These are phyloP conservation scores for Buxus sempervirens DNA, from an alignment of 164 flowering plant genomes.

Conservation along the genomic window DNA sequence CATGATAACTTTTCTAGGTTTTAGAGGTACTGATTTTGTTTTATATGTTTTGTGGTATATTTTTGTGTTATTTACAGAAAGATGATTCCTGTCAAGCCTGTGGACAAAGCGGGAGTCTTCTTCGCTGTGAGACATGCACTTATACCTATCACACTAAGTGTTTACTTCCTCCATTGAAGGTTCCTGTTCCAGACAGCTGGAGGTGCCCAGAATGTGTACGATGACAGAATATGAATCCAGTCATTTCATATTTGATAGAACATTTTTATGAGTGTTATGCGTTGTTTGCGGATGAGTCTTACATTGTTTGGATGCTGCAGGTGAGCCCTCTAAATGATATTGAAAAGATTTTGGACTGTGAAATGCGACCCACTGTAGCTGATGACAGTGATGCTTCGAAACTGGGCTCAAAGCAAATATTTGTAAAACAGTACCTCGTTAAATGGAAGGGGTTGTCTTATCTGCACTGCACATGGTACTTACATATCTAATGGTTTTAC, in stretches of 20 bases:
- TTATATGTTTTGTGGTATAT: too few relatives aligned
- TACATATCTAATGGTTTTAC: conserved; percentile 3
- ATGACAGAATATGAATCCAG: conserved; percentile 2
- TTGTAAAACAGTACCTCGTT: conserved; percentile 94
- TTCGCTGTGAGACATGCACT: conserved; percentile 75
- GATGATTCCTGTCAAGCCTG: conserved; percentile 80
- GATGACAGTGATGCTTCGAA: conserved; percentile 70
- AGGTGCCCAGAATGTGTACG: conserved; percentile 99
- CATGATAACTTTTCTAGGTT: too few relatives aligned
- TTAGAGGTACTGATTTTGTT: too few relatives aligned
- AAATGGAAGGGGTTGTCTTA: conserved; percentile 98
- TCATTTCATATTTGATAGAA: neutral
- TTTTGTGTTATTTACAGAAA: conserved; percentile 40
- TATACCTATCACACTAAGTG: conserved; percentile 85
- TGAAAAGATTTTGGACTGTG: conserved; percentile 93
- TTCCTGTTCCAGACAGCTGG: conserved; percentile 65
- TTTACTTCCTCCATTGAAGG: conserved; percentile 70
- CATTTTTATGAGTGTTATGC: neutral
- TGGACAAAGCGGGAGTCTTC: conserved; percentile 61
- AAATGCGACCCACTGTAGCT: conserved; percentile 85
- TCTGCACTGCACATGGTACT: conserved; percentile 94
- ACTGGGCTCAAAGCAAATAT: conserved; percentile 79
- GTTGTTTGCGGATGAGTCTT: neutral
- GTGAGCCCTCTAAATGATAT: conserved; percentile 86
- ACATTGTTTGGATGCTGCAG: conserved; percentile 39